These are phyloP conservation scores for Raphidocelis subcapitata DNA, from an alignment of 139 green algal species.

Conservation along the genomic window DNA sequence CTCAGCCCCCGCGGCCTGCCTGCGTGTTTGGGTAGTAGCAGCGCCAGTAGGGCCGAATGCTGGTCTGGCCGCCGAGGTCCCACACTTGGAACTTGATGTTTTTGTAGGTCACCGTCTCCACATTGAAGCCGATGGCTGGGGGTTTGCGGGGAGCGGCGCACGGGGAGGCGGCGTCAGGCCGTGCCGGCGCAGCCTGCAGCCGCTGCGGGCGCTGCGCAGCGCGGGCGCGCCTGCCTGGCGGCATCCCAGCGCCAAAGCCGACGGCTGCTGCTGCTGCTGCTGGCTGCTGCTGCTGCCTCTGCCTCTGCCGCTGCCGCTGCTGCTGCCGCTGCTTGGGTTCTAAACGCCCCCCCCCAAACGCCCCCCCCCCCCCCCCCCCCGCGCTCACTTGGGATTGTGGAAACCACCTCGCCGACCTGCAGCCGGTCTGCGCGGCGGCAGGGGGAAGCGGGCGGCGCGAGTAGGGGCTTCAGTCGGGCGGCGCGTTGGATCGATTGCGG, in stretches of 20 bases:
- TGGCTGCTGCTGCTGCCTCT: neutral
- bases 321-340: too few species aligned
- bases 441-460: too few species aligned
- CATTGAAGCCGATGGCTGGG: slow-evolving; percentile 99
- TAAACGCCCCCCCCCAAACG: too few species aligned
- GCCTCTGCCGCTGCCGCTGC: too few species aligned
- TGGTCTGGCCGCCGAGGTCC: slow-evolving; percentile 91
- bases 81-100: slow-evolving; percentile 99
- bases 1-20: slow-evolving; percentile 3
- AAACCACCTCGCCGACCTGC: slow-evolving; percentile 98
- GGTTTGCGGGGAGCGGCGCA: too few species aligned
- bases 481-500: too few species aligned
- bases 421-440: slow-evolving; percentile 66
- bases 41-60: slow-evolving; percentile 98
- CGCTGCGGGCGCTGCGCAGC: neutral
- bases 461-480: too few species aligned
- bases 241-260: neutral
- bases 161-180: too few species aligned
- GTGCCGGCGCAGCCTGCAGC: neutral
- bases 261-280: neutral
- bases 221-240: too few species aligned
- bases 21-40: slow-evolving; percentile 98
- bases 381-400: slow-evolving; percentile 95
- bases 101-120: slow-evolving; percentile 99
- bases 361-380: too few species aligned